phyloP scores from a whole-genome alignment of 192 early-diverging fungal species.

The Coemansia sp. region DNA sequence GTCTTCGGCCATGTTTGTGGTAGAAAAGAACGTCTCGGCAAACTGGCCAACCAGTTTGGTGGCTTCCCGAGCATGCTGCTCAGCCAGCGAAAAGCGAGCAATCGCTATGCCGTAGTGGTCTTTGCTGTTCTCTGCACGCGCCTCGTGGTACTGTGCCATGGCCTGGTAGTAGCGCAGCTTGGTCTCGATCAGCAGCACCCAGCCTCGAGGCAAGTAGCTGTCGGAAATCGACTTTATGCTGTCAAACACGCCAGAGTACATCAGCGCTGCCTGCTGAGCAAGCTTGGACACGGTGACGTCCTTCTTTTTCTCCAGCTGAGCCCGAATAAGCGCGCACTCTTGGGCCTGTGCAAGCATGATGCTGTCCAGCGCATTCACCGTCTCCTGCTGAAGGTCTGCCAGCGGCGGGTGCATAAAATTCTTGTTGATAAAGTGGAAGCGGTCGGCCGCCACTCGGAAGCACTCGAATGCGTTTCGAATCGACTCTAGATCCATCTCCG shows the following conservation, averaged over 20 bases:
- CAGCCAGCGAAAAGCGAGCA: constrained; percentile 73
- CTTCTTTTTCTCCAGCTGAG: constrained; percentile 83
- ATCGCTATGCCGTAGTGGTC: constrained; percentile 84
- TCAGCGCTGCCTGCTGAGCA: constrained; percentile 72
- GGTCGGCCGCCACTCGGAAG: constrained; percentile 91
- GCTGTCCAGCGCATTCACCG: constrained; percentile 77
- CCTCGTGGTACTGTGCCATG: constrained; percentile 82
- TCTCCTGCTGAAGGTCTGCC: constrained; percentile 84
- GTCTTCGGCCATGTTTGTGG: constrained; percentile 57
- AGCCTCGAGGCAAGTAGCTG: constrained; percentile 72
- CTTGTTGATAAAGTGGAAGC: constrained; percentile 94
- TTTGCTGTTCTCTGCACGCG: constrained; percentile 71
- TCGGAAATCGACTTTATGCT: constrained; percentile 62
- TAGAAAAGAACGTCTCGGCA: constrained; percentile 65
- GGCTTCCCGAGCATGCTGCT: constrained; percentile 81
- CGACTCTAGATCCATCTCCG: constrained; percentile 50
- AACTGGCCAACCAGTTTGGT: constrained; percentile 60
- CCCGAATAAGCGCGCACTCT: constrained; percentile 87
- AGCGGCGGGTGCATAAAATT: constrained; percentile 98
- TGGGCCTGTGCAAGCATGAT: constrained; percentile 95
- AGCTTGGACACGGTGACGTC: constrained; percentile 87
- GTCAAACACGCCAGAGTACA: constrained; percentile 76
- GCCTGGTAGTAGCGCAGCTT: constrained; percentile 88
- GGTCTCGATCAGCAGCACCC: constrained; percentile 82
- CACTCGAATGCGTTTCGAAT: constrained; percentile 85